A percentile compares a stretch with the other conserved stretches of the same genome.
Evolutionary conservation across 2,329 filamentous ascomycete species (phyloP).

Genomic region (Pyrenophora seminiperda): DNA sequence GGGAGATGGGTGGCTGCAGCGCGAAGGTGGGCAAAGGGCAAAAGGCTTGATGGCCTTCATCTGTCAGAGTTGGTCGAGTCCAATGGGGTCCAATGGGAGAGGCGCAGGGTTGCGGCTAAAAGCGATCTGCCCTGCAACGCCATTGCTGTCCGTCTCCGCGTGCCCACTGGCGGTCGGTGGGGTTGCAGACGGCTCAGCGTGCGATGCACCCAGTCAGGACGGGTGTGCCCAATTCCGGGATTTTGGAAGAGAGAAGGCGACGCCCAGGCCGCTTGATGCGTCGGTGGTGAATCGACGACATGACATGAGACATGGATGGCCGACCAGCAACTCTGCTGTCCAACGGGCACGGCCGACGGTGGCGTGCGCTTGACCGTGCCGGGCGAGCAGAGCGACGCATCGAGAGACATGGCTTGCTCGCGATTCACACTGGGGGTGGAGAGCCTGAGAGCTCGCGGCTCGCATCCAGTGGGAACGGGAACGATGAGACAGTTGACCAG

Average conservation of each 20-base stretch:
- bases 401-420: conserved; percentile 5
- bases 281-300: conserved; percentile 28
- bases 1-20: conserved; percentile 18
- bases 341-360: conserved; percentile 27
- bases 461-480: too few relatives aligned
- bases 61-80: conserved; percentile 13
- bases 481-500: too few relatives aligned
- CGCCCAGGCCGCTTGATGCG: conserved; percentile 34
- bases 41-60: conserved; percentile 9
- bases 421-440: conserved; percentile 19
- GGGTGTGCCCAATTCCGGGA: conserved; percentile 31
- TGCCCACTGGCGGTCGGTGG: conserved; percentile 5
- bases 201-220: conserved; percentile 20
- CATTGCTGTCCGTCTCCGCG: conserved; percentile 22
- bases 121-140: conserved; percentile 25
- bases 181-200: conserved; percentile 1
- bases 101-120: conserved; percentile 14
- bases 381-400: not conserved
- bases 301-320: conserved; percentile 31
- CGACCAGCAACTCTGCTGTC: conserved; percentile 25
- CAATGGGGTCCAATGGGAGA: conserved; percentile 26
- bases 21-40: conserved; percentile 10
- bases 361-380: conserved; percentile 24
- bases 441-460: too few relatives aligned
- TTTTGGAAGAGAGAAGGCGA: conserved; percentile 32